Conservation (phyloP, 352 stramenopile genomes). For the Phytopythium sindhum region DNA sequence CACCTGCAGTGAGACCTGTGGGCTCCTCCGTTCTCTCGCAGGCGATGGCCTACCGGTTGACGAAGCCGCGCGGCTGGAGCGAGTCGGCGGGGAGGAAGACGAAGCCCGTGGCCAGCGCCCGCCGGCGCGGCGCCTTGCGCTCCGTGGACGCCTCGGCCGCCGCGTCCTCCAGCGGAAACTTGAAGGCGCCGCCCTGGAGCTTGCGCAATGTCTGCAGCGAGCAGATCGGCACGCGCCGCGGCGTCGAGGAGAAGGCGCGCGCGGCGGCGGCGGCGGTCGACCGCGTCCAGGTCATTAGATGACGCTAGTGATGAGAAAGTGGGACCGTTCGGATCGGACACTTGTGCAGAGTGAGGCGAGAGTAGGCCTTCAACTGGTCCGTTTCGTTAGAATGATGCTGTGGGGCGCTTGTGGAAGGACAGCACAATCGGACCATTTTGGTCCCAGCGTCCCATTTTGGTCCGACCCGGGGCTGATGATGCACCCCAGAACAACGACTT, state of each 20-base stretch:
- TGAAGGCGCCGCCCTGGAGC: conserved; percentile 43
- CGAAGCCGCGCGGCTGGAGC: conserved; percentile 44
- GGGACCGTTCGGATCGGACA: neutral
- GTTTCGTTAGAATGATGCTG: too few relatives aligned
- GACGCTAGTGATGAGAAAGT: neutral
- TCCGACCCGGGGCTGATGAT: too few relatives aligned
- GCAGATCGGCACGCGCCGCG: conserved; percentile 27
- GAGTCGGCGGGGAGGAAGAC: conserved; percentile 54
- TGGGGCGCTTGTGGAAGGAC: too few relatives aligned
- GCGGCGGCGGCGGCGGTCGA: neutral
- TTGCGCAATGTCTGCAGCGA: conserved; percentile 44
- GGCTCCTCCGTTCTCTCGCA: too few relatives aligned
- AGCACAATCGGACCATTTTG: neutral
- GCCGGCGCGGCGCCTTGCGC: conserved; percentile 15
- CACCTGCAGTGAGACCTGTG: too few relatives aligned
- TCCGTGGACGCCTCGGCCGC: conserved; percentile 1
- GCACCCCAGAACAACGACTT: neutral
- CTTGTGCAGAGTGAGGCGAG: too few relatives aligned
- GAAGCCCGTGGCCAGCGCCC: conserved; percentile 47
- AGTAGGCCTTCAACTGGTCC: too few relatives aligned
- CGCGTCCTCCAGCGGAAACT: conserved; percentile 43
- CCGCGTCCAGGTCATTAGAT: neutral
- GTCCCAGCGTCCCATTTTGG: neutral
- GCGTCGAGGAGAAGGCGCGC: conserved; percentile 1
- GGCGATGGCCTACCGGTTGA: conserved; percentile 32